Evolutionary conservation across 192 early-diverging fungal species (phyloP), one percentile per base, ranked within the genome.

Genomic region (Umbelopsis sp.): DNA sequence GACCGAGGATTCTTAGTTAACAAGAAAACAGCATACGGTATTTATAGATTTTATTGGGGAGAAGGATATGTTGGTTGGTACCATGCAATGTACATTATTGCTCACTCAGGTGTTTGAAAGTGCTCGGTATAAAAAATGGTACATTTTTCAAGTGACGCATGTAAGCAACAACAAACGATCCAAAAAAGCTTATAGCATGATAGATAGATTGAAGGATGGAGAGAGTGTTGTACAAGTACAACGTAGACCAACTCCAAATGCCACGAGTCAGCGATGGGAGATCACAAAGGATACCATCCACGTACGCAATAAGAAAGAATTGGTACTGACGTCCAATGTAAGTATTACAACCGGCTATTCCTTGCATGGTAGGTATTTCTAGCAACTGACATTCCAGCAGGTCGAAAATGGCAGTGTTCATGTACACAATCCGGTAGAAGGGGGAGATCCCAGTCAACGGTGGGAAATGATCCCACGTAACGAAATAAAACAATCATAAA

Each of bases 121-220:
- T 62, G 17, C 17, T 62, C 12, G 56, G 29, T 20, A 32, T 36
- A 20, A 62, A 36, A 20, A 62, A 62, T 34, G 56, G 56, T 62
- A 62, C 31, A 62, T 26, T 29, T 20, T 34, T 11, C 16, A 4
- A n/a, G n/a, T n/a, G n/a, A n/a, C n/a, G n/a, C n/a, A n/a, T n/a
- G n/a, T n/a, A 17, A n/a, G 47, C 20, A 17, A 49, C 16, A 49
- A 0, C 16, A 49, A 0, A 16, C 10, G 14, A 21, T 17, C 20
- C 1, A 21, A 49, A 21, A 21, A 49, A n/a, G 16, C 47, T 49
- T 7, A 49, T 49, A n/a, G 20, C n/a, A 5, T 49, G 16, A 32
- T 34, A 62, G 56, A 62, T 34, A 62, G 56, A 62, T 62, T 62
- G 17, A 62, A 62, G 56, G 56, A 62, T 20, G 56, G 56, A 12